Base-by-base conservation (phyloP, 169 alveolate genomes). In the Cardiosporidium cionae region DNA sequence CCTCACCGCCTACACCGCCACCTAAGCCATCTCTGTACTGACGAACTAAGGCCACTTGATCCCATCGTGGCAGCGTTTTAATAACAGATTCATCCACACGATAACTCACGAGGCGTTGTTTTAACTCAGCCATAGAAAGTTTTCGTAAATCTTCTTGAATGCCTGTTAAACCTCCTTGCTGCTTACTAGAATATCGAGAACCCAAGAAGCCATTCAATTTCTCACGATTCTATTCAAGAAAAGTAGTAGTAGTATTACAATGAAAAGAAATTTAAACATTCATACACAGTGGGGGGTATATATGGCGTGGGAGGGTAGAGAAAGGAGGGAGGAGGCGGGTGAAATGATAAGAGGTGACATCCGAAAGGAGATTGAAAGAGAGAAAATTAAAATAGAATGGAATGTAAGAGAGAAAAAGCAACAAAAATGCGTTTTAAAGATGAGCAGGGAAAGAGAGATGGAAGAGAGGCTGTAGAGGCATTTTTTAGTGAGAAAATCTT, bases 41-140 rank as follows among this genome's bases (percentile, higher is more conserved):
- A 23, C 94, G 52, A 34, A 90, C 94, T 9, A 90, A 77, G 22
- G 94, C 94, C 25, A 90, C 94, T 65, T 90, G 92, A 44, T 90
- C 94, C 94, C 94, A 90, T 62, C 94, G 79, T 16, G 94, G 94
- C 64, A 90, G 79, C 37, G 93, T 83, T 52, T 80, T 80, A 27
- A 90, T 87, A 0, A 87, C 91, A 0, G 84, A 84, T n/a, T 90
- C 94, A 25, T 86, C 74, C 65, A 90, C 85, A 29, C 94, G 94
- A 70, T 87, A 90, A 65, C 83, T 81, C 34, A 81, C 81, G 28
- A 90, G 81, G n/a, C 94, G 72, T 68, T 86, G 80, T 32, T 87
- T 71, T 31, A 90, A 77, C 73, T 88, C 94, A 63, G 80, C 87
- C 94, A 90, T 90, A 31, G 93, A 86, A 32, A 90, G 88, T 77